phyloP scores from a whole-genome alignment of 2,329 filamentous ascomycete species.

The Beauveria caledonica region DNA sequence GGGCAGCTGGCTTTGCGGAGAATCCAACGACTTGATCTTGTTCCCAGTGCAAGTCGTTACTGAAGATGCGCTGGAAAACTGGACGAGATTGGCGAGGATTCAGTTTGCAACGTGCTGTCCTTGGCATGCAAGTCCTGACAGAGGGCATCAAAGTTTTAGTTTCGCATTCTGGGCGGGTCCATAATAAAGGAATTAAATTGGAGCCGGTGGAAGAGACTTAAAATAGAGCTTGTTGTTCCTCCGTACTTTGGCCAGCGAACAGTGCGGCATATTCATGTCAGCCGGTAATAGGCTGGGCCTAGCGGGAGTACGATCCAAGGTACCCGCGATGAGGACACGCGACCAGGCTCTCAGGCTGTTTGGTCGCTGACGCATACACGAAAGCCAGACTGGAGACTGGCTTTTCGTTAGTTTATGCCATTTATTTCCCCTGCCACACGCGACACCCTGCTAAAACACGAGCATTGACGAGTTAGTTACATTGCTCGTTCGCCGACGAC shows the following conservation, averaged over 20 bases:
- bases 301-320: background rate
- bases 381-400: background rate
- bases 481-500: background rate
- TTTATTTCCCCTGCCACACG: background rate
- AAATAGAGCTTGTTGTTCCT: constrained; percentile 4
- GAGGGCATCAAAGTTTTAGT: background rate
- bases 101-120: background rate
- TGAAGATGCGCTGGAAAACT: background rate
- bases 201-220: constrained; percentile 1
- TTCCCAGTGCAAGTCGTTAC: background rate
- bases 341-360: background rate
- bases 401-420: background rate
- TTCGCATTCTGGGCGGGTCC: background rate
- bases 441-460: background rate
- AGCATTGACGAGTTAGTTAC: background rate
- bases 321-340: background rate
- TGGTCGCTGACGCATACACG: background rate
- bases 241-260: background rate
- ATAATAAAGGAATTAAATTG: background rate
- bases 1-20: background rate
- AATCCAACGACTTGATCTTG: background rate
- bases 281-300: background rate
- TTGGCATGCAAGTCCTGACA: background rate
- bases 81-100: background rate
- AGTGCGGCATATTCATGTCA: background rate